Evolutionary conservation across 1,139 yeast genomes (phyloP).

Genomic region (Kodamaea fungicola): DNA sequence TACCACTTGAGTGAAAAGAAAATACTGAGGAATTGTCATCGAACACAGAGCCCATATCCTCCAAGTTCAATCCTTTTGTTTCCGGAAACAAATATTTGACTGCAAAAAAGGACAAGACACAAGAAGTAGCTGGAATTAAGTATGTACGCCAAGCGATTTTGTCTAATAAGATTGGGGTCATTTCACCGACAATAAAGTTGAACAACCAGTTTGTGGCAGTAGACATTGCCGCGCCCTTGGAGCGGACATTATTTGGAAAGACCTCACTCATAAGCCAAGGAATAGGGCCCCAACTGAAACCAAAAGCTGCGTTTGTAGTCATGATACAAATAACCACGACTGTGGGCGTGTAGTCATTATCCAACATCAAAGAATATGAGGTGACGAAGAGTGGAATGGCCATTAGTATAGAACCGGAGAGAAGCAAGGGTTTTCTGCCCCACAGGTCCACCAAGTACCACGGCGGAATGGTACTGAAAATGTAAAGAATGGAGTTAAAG

Average conservation of each 20-base stretch:
- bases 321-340: conserved; percentile 75
- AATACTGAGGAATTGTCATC: conserved; percentile 39
- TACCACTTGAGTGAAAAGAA: conserved; percentile 40
- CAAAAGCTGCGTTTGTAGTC: conserved; percentile 80
- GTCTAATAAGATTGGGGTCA: conserved; percentile 84
- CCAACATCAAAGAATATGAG: conserved; percentile 60
- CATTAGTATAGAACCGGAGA: conserved; percentile 80
- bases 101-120: conserved; percentile 62
- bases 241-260: conserved; percentile 81
- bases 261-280: conserved; percentile 95
- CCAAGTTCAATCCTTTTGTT: conserved; percentile 83
- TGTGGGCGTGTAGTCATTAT: conserved; percentile 61
- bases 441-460: conserved; percentile 88
- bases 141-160: conserved; percentile 75
- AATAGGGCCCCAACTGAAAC: conserved; percentile 90
- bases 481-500: conserved; percentile 74
- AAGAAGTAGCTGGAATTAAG: conserved; percentile 74
- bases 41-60: conserved; percentile 66
- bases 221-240: conserved; percentile 87
- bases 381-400: conserved; percentile 64
- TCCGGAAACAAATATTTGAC: conserved; percentile 79
- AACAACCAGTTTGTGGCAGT: conserved; percentile 96
- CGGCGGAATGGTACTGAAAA: conserved; percentile 77
- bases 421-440: conserved; percentile 83
- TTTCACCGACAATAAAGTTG: conserved; percentile 86